These are phyloP conservation scores for Zygoascus meyerae DNA, from an alignment of 1,139 yeast species.

Conservation along the genomic window DNA sequence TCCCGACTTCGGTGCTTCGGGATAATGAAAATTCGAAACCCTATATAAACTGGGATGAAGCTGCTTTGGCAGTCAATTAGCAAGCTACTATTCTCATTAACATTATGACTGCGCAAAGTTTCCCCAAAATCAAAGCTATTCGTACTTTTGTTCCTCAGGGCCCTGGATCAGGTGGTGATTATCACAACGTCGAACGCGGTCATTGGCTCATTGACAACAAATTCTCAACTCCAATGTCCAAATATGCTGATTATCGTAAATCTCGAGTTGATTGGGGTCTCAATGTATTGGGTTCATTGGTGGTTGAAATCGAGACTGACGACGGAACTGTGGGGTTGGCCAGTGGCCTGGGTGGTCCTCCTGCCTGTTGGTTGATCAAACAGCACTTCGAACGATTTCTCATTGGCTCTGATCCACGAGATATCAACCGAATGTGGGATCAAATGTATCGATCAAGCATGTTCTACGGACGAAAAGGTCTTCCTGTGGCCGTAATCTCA, in stretches of 20 bases:
- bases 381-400: slow-evolving; percentile 43
- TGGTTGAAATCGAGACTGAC: slow-evolving; percentile 43
- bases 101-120: slow-evolving; percentile 21
- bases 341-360: slow-evolving; percentile 50
- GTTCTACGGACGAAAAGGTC: slow-evolving; percentile 48
- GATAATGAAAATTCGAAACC: background rate
- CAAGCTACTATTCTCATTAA: background rate
- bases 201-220: slow-evolving; percentile 45
- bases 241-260: slow-evolving; percentile 40
- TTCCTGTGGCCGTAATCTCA: slow-evolving; percentile 43
- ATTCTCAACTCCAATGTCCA: slow-evolving; percentile 46
- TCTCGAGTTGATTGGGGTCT: slow-evolving; percentile 46
- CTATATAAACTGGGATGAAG: background rate
- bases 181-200: slow-evolving; percentile 44
- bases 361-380: slow-evolving; percentile 45
- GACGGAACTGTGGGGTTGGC: slow-evolving; percentile 47
- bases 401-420: slow-evolving; percentile 44
- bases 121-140: slow-evolving; percentile 41
- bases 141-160: slow-evolving; percentile 41
- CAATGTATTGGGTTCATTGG: slow-evolving; percentile 47
- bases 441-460: slow-evolving; percentile 45
- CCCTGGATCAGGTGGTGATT: slow-evolving; percentile 46
- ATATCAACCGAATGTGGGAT: slow-evolving; percentile 43
- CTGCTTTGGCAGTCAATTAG: background rate
- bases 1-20: background rate